Evolutionary conservation across 1,284 basidiomycete genomes (phyloP), one percentile per base, ranked within the genome.

Genomic region (Ganoderma sinense): DNA sequence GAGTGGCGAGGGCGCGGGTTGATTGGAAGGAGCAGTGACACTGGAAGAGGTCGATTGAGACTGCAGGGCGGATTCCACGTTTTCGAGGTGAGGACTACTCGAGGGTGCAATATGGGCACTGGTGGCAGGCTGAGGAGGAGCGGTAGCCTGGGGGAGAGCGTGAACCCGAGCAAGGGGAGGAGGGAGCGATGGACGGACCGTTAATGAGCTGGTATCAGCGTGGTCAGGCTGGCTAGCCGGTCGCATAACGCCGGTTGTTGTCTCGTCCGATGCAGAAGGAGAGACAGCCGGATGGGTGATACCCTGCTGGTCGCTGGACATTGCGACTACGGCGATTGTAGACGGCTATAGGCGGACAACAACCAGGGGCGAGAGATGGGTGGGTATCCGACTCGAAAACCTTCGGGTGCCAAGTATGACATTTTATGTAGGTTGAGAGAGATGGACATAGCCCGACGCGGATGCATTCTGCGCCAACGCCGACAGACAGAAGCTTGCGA

Each of bases 21-120:
- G 70, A 53, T 41, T 70, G 60, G 64, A 69, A n/a, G 68, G 68
- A 7, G 64, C 45, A 55, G 64, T 59, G 55, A 69, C 63, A 29
- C 55, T 51, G n/a, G 48, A 7, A 14, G 60, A 26, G 40, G 61
- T 53, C 2, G 26, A 58, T 18, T 36, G 33, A 3, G 45, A 51
- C 39, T 65, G 66, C 60, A 62, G 29, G 39, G 14, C n/a, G 69
- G n/a, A 39, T 14, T 63, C 58, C 63, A 48, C 68, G 64, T 66
- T 62, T 56, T 18, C 23, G 23, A 45, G 64, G 64, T 60, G 64
- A 23, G 55, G 43, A 40, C 40, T 7, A 40, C 59, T 40, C 23
- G 59, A 41, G 7, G 16, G 11, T 5, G 16, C 29, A 33, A 4
- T 7, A 2, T 20, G 59, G 29, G 23, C 6, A 40, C 36, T 20